A percentile compares a stretch with the other conserved stretches of the same genome.
phyloP scores from a whole-genome alignment of 2,329 filamentous ascomycete species.

The Pezicula carpinea region DNA sequence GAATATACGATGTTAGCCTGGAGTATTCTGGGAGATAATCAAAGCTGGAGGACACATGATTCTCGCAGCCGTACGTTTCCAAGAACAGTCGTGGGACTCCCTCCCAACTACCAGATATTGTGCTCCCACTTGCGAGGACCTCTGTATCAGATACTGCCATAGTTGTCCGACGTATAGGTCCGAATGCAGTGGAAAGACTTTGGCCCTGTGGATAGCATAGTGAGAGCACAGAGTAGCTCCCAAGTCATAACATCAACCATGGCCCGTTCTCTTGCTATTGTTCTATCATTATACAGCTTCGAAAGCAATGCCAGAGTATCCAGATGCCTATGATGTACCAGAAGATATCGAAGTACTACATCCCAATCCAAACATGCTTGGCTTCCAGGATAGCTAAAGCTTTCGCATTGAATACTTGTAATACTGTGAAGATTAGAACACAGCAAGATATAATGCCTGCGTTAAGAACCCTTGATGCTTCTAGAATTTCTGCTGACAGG shows the following conservation, averaged over 20 bases:
- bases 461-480: too few relatives aligned
- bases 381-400: too few relatives aligned
- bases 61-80: constrained; percentile 10
- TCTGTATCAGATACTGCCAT: constrained; percentile 20
- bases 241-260: constrained; percentile 21
- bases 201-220: constrained; percentile 15
- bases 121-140: constrained; percentile 19
- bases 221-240: constrained; percentile 24
- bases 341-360: too few relatives aligned
- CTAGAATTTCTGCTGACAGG: too few relatives aligned
- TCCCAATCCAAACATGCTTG: too few relatives aligned
- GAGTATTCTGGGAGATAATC: too few relatives aligned
- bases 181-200: constrained; percentile 24
- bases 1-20: too few relatives aligned
- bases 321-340: too few relatives aligned
- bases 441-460: too few relatives aligned
- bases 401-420: too few relatives aligned
- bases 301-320: too few relatives aligned
- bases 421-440: too few relatives aligned
- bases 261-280: constrained; percentile 16
- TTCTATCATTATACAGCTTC: constrained; percentile 16
- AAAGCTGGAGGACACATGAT: neutral
- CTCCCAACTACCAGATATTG: constrained; percentile 23
- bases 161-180: constrained; percentile 22
- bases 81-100: constrained; percentile 24